phyloP scores from a whole-genome alignment of 768 basidiomycete genomes.

The Xerocomus potaroensis region DNA sequence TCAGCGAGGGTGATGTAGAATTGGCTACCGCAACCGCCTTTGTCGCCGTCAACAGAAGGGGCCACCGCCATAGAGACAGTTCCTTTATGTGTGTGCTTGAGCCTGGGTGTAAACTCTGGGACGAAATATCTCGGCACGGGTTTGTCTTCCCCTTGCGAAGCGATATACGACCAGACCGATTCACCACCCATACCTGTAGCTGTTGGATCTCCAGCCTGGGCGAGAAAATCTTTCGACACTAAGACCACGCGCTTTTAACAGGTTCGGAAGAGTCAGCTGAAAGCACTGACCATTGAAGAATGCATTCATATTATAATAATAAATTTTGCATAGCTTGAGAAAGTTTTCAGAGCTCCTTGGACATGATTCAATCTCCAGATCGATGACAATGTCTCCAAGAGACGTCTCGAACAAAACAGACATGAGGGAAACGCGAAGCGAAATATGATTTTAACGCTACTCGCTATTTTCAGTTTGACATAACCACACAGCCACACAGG shows the following conservation, averaged over 20 bases:
- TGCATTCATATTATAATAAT: conserved; percentile 94
- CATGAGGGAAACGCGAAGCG: conserved; percentile 45
- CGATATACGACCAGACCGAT: conserved; percentile 77
- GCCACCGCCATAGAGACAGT: conserved; percentile 98
- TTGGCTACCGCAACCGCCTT: conserved; percentile 88
- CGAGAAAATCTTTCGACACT: conserved; percentile 98
- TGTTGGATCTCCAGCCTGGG: conserved; percentile 94
- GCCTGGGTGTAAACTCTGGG: conserved; percentile 73
- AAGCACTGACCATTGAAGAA: conserved; percentile 89
- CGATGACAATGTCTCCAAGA: conserved; percentile 93
- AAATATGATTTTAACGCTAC: no score
- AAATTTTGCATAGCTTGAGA: conserved; percentile 94
- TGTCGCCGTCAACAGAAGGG: conserved; percentile 61
- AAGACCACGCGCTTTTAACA: conserved; percentile 3
- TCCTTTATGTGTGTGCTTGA: conserved; percentile 82
- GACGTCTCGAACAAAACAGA: conserved; percentile 97
- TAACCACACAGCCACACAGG: neutral
- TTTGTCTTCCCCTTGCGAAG: conserved; percentile 37
- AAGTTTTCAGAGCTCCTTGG: conserved; percentile 95
- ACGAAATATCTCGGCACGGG: conserved; percentile 71
- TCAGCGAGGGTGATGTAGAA: conserved; percentile 95
- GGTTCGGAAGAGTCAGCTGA: neutral
- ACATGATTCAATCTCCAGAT: conserved; percentile 87
- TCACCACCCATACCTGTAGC: conserved; percentile 94
- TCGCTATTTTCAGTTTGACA: no score